A percentile compares a stretch with the other conserved stretches of the same genome.
phyloP scores from a whole-genome alignment of 2,329 filamentous ascomycete genomes.

The Thelonectria blattea region DNA sequence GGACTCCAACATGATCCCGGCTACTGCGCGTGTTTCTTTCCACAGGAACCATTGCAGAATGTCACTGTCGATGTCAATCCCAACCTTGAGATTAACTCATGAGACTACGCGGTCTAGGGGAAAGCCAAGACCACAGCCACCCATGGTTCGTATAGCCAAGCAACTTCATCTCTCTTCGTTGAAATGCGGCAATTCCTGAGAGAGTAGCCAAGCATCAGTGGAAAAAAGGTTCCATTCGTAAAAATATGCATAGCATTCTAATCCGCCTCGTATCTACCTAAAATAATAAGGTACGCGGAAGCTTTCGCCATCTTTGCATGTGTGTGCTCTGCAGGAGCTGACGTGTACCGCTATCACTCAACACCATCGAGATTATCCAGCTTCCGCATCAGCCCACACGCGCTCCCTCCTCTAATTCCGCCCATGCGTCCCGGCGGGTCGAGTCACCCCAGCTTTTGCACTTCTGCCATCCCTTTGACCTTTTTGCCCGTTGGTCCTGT shows the following conservation, averaged over 20 bases:
- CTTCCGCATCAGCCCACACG: constrained; percentile 12
- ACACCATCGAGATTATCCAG: constrained; percentile 12
- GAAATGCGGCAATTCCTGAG: not conserved
- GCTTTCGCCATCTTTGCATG: not conserved
- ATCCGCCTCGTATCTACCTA: not conserved
- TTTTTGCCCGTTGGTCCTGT: not conserved
- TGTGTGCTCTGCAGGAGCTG: not conserved
- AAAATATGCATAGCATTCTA: no score
- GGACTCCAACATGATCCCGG: not conserved
- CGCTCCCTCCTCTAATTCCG: constrained; percentile 1
- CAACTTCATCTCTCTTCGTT: constrained; percentile 10
- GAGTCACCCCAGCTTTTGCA: not conserved
- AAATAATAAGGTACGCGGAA: not conserved
- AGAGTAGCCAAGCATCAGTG: not conserved
- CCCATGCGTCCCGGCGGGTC: not conserved
- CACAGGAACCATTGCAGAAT: not conserved
- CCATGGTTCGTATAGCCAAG: not conserved
- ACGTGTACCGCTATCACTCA: not conserved
- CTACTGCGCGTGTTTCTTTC: not conserved
- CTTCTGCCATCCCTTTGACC: not conserved
- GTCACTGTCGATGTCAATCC: constrained; percentile 6
- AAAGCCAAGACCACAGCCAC: constrained; percentile 9
- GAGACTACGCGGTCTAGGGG: constrained; percentile 2
- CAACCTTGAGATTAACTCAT: constrained; percentile 15
- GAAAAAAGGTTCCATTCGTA: no score